Conservation (phyloP, 495 filamentous ascomycete species). For the Achaetomiella virescens region DNA sequence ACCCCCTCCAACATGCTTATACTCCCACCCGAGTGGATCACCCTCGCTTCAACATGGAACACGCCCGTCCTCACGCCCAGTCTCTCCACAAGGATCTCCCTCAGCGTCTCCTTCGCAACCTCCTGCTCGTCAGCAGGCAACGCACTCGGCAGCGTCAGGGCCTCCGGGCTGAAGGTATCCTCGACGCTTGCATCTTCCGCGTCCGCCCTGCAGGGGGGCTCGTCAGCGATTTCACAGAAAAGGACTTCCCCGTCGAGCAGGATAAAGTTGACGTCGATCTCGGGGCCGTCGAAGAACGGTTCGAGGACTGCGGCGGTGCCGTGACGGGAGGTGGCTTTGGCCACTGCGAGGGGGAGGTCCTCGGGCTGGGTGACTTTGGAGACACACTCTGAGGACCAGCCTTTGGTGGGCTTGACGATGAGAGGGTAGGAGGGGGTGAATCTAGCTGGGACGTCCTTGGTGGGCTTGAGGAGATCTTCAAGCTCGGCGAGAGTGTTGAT, state of each 20-base stretch:
- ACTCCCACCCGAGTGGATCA: conserved; percentile 30
- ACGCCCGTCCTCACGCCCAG: conserved; percentile 32
- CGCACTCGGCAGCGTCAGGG: conserved; percentile 35
- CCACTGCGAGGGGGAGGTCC: conserved; percentile 21
- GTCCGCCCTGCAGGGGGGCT: conserved; percentile 46
- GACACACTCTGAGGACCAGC: conserved; percentile 30
- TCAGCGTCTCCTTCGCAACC: conserved; percentile 24
- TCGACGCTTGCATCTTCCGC: conserved; percentile 12
- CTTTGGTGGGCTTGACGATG: conserved; percentile 31
- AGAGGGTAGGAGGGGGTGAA: conserved; percentile 20
- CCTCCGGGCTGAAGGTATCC: conserved; percentile 34
- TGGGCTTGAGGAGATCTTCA: conserved; percentile 7
- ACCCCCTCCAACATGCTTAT: conserved; percentile 15
- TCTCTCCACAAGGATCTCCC: conserved; percentile 24
- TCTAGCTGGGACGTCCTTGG: neutral
- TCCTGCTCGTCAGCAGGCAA: conserved; percentile 32
- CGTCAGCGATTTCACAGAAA: conserved; percentile 47
- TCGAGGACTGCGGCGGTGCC: conserved; percentile 28
- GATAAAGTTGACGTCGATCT: conserved; percentile 50
- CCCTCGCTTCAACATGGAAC: conserved; percentile 27
- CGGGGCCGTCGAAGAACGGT: conserved; percentile 38
- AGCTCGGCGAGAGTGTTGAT: conserved; percentile 19
- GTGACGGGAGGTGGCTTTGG: conserved; percentile 24
- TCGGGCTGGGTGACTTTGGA: conserved; percentile 19
- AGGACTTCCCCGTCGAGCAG: conserved; percentile 44